phyloP scores from a whole-genome alignment of 73 alveolate genomes.

The Paramecium pentaurelia region DNA sequence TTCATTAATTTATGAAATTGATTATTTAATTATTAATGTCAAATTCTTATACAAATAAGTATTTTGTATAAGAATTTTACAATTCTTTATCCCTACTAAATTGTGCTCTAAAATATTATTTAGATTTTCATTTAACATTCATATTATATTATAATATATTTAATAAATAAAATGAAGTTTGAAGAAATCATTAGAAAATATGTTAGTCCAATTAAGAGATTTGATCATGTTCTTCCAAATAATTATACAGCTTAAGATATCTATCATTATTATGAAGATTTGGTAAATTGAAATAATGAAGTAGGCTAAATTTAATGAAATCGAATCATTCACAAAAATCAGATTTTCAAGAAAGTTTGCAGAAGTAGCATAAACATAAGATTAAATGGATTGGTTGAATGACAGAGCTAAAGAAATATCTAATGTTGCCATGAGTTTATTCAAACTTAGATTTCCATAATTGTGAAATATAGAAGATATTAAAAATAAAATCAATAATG shows the following conservation, averaged over 20 bases:
- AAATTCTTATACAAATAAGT: neutral
- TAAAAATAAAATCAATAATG: neutral
- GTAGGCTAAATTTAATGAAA: conserved; percentile 51
- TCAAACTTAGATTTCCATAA: conserved; percentile 4
- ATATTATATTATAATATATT: neutral
- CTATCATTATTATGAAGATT: neutral
- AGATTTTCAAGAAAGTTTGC: conserved; percentile 44
- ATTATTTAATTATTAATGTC: neutral
- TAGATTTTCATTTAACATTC: neutral
- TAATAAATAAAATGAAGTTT: neutral
- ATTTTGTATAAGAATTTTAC: neutral
- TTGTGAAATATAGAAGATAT: neutral
- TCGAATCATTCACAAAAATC: conserved; percentile 36
- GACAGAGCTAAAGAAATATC: conserved; percentile 8
- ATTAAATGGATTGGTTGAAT: conserved; percentile 37
- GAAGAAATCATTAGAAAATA: conserved; percentile 28
- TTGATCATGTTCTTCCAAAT: neutral
- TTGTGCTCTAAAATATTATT: neutral
- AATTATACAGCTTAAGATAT: conserved; percentile 37
- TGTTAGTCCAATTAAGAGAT: conserved; percentile 18
- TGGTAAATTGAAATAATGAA: neutral
- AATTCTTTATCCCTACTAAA: neutral
- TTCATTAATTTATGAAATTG: neutral
- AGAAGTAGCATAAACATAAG: conserved; percentile 15
- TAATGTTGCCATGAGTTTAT: neutral